phyloP scores from a whole-genome alignment of 2,329 filamentous ascomycete genomes.

The Tolypocladium pustulatum region DNA sequence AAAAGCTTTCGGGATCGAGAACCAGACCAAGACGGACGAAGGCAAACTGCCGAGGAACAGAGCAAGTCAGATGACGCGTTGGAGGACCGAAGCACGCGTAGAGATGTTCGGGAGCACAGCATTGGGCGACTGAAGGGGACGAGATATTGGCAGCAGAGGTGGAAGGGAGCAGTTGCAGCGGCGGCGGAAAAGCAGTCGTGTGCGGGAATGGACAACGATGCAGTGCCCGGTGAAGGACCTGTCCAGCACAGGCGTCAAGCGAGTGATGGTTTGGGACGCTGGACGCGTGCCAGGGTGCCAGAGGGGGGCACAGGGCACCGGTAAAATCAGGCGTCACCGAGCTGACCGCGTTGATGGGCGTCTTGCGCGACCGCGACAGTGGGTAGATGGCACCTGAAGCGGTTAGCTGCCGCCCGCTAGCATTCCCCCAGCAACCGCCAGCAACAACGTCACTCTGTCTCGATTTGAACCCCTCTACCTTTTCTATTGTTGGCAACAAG shows the following conservation, averaged over 20 bases:
- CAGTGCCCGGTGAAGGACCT: not conserved
- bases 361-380: not conserved
- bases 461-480: not conserved
- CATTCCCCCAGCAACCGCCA: slow-evolving; percentile 4
- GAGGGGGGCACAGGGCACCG: not conserved
- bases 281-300: not conserved
- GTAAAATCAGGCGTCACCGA: not conserved
- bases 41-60: not conserved
- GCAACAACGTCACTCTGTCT: not conserved
- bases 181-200: not conserved
- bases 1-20: not conserved
- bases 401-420: slow-evolving; percentile 1
- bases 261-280: not conserved
- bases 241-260: not conserved
- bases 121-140: not conserved
- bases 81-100: not conserved
- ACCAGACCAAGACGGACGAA: not conserved
- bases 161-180: not conserved
- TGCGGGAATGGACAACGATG: not conserved
- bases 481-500: too few species aligned
- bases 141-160: not conserved
- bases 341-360: slow-evolving; percentile 3
- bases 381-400: not conserved
- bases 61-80: not conserved
- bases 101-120: not conserved